Base-by-base conservation (phyloP, 306 rosid genomes). In the Cucurbita ficifolia region DNA sequence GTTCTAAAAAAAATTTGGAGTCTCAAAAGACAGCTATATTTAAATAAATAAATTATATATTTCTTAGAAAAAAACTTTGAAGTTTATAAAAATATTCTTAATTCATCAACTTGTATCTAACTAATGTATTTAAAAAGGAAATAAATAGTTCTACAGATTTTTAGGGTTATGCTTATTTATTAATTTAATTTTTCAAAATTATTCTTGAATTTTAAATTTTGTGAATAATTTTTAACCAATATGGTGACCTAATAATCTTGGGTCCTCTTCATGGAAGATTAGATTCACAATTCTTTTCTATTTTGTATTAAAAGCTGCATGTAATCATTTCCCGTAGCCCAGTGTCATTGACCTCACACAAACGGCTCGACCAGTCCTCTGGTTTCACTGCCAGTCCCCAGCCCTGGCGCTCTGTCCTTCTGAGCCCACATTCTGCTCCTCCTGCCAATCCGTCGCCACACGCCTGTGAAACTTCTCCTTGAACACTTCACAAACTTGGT, bases 401-500 rank as follows among this genome's bases (percentile, higher is more conserved):
- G 69, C 18, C 96, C 96, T 0, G 96, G 98, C 0, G 79, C 96
- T n/a, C 96, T 77, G 73, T 90, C 98, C 75, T 70, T 88, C 3
- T 29, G 98, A 92, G 49, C 90, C 86, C 2, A 76, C 90, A 55
- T 92, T 92, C 1, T 88, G 79, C 6, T 80, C 74, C 16, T 84
- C 68, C 54, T 74, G 73, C 98, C 96, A 90, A 72, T 88, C 96
- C 0, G 96, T 87, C 0, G 96, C 96, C 35, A 92, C 98, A 73
- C 96, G 86, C 75, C 87, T 73, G 10, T 87, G 78, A 46, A 92
- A 92, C 78, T 92, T 92, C 62, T 84, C 85, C 83, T 88, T 92
- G 11, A 92, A 92, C 39, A 88, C 98, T 18, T 87, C 69, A 96
- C 96, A 88, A 13, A 92, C 98, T 57, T 88, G 98, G 76, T 92